Conservation (phyloP, 768 basidiomycete species). For the Lanmaoa pseudosensibilis region DNA sequence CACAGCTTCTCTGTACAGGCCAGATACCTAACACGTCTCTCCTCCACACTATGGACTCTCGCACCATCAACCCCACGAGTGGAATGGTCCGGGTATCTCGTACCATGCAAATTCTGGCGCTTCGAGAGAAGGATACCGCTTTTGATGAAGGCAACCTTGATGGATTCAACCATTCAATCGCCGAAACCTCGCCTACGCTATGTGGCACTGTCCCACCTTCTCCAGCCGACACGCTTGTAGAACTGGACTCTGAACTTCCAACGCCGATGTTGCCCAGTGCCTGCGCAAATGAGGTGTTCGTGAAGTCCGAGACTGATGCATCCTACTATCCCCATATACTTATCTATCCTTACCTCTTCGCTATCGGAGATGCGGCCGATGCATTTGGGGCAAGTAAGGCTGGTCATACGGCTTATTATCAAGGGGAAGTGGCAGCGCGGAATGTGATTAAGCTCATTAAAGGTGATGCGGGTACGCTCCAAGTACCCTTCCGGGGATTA, state of each 20-base stretch:
- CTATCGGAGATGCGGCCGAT: slow-evolving; percentile 62
- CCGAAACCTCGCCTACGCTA: slow-evolving; percentile 2
- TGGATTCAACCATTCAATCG: neutral
- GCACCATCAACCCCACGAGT: slow-evolving; percentile 39
- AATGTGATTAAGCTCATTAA: slow-evolving; percentile 51
- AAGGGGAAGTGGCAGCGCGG: slow-evolving; percentile 52
- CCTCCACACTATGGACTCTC: slow-evolving; percentile 42
- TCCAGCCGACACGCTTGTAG: slow-evolving; percentile 13
- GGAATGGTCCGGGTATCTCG: slow-evolving; percentile 46
- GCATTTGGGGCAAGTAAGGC: slow-evolving; percentile 64
- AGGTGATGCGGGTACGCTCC: neutral
- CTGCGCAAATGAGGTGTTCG: neutral
- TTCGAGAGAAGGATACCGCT: neutral
- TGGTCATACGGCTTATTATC: slow-evolving; percentile 55
- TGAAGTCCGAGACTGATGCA: slow-evolving; percentile 14
- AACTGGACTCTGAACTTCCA: neutral
- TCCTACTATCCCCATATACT: slow-evolving; percentile 10
- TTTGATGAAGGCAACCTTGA: neutral
- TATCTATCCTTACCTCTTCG: slow-evolving; percentile 57
- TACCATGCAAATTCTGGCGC: slow-evolving; percentile 48
- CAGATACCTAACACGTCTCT: slow-evolving; percentile 57
- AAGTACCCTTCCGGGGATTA: neutral
- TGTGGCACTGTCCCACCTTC: slow-evolving; percentile 8
- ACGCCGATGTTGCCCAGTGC: neutral
- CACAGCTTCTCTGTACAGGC: slow-evolving; percentile 59